Base-by-base conservation (phyloP, 2,329 filamentous ascomycete species). In the Phoma herbarum region DNA sequence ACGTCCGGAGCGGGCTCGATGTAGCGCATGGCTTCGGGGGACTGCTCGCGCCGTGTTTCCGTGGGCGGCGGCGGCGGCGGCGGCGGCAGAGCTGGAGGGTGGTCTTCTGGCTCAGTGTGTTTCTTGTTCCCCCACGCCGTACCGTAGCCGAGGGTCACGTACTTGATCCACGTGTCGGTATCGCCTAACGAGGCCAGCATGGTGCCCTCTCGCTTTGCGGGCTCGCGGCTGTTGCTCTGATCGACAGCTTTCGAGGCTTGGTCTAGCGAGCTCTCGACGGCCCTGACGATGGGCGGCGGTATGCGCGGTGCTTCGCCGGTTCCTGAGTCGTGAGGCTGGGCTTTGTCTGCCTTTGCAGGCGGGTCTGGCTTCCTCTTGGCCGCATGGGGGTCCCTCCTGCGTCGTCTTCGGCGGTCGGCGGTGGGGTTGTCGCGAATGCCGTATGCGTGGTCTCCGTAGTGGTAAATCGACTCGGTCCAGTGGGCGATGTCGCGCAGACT, bases 401-500 rank as follows among this genome's bases (percentile, higher is more conserved):
- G 63, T 74, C 78, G 41, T 79, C 73, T 80, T 46, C 83, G 82
- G 29, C 90, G 85, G 59, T 84, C 83, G 1, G 90, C 89, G 1
- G 85, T 86, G 14, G 92, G 90, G 64, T 92, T 93, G 33, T 96
- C 90, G 52, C 86, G 85, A 7, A 97, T 86, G 4, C 93, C 94
- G 73, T 97, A 98, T 2, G 94, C 88, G 69, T 90, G 85, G 51
- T 91, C 88, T 2, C 93, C 94, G 82, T 92, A 92, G 28, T 84
- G 88, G 75, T 95, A 96, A 2, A 97, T 83, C 70, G 91, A 90
- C 75, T 96, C 91, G 83, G 95, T 89, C 94, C 94, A 98, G 54
- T 90, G 86, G 1, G 90, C 89, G 25, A 97, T 74, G 67, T 90
- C 87, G 46, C 88, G 83, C 44, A 97, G 71, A 0, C 92, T 94